Evolutionary conservation across 257 asterid genomes (phyloP).

Genomic region (Fraxinus excelsior): DNA sequence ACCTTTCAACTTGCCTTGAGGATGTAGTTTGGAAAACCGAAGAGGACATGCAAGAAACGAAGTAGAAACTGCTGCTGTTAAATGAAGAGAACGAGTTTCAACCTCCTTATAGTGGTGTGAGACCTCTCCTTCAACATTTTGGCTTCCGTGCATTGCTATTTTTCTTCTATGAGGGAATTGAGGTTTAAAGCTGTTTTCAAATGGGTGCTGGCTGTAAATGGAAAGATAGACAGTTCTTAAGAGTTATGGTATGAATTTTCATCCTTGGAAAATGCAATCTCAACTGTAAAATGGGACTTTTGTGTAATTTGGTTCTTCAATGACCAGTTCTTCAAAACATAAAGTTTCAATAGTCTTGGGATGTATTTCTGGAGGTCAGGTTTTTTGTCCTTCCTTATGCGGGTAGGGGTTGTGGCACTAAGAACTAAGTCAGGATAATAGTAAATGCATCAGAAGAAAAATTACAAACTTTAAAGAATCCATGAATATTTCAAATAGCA

Average conservation of each 20-base stretch:
- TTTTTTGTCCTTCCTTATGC: too few relatives aligned
- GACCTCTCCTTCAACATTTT: neutral
- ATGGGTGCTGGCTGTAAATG: neutral
- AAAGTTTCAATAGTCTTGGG: neutral
- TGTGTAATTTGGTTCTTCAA: neutral
- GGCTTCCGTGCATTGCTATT: neutral
- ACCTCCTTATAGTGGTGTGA: neutral
- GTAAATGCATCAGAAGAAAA: neutral
- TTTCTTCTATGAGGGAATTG: neutral
- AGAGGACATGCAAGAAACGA: slow-evolving; percentile 71
- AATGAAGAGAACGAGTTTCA: slow-evolving; percentile 11
- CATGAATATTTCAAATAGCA: neutral
- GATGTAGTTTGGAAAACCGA: slow-evolving; percentile 95
- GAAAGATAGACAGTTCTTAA: neutral
- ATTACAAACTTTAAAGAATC: neutral
- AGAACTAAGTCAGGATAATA: neutral
- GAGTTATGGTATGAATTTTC: neutral
- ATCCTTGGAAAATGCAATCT: slow-evolving; percentile 6
- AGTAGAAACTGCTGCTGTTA: slow-evolving; percentile 25
- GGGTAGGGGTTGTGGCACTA: too few relatives aligned
- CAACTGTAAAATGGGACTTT: slow-evolving; percentile 26
- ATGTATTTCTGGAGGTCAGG: neutral
- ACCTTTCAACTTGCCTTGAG: slow-evolving; percentile 67
- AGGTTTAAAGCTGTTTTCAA: neutral
- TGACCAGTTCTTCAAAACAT: neutral